A percentile compares a stretch with the other conserved stretches of the same genome.
phyloP scores from a whole-genome alignment of 352 stramenopile genomes.

The Globisporangium sylvaticum region DNA sequence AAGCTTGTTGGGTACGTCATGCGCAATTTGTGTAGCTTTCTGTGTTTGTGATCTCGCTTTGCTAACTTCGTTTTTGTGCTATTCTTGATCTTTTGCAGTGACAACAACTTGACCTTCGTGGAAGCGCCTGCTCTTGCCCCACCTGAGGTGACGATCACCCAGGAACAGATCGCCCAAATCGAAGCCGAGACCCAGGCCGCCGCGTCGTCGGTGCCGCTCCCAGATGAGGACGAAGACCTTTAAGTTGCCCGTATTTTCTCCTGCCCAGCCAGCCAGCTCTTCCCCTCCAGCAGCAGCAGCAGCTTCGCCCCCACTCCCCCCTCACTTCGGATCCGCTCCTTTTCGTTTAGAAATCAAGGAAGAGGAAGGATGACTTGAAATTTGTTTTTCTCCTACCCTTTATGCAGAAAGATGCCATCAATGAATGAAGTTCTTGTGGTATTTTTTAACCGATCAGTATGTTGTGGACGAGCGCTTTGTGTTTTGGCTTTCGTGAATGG shows the following conservation, averaged over 20 bases:
- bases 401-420: constrained; percentile 10
- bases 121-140: constrained; percentile 95
- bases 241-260: constrained; percentile 62
- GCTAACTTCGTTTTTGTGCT: constrained; percentile 9
- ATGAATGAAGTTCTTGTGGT: constrained; percentile 25
- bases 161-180: constrained; percentile 91
- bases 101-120: constrained; percentile 98
- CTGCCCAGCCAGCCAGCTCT: background rate
- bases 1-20: constrained; percentile 94
- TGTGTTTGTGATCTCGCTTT: background rate
- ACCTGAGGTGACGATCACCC: constrained; percentile 95
- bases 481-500: background rate
- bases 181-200: constrained; percentile 90
- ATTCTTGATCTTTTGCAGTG: constrained; percentile 35
- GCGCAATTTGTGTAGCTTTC: background rate
- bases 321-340: constrained; percentile 6
- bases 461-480: background rate
- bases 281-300: background rate
- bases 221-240: constrained; percentile 97
- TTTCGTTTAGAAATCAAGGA: constrained; percentile 29
- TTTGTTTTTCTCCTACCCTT: constrained; percentile 7
- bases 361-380: constrained; percentile 15
- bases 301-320: background rate
- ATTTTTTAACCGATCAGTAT: background rate
- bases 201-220: constrained; percentile 90